phyloP scores from a whole-genome alignment of 176 grass and related monocot genomes.

The Melocanna baccifera region DNA sequence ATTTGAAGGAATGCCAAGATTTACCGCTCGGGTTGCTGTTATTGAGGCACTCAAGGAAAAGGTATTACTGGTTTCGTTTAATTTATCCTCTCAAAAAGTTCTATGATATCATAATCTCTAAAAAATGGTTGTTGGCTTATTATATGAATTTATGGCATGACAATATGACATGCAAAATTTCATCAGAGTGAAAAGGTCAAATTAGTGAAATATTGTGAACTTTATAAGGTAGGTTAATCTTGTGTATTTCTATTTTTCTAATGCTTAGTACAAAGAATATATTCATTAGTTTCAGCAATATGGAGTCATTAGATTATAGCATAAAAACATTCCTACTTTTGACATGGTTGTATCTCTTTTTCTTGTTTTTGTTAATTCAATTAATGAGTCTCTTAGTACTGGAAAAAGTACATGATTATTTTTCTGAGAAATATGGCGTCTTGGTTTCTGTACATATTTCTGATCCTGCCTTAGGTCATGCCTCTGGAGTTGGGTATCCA shows the following conservation, averaged over 20 bases:
- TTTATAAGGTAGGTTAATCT: neutral
- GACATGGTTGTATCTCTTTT: neutral
- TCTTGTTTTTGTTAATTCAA: neutral
- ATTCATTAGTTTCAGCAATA: neutral
- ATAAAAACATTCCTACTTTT: neutral
- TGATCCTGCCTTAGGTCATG: neutral
- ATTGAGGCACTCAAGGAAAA: conserved; percentile 62
- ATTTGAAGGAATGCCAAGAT: conserved; percentile 88
- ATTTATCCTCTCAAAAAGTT: neutral
- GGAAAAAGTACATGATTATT: neutral
- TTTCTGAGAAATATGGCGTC: neutral
- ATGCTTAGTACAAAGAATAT: neutral
- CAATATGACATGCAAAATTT: neutral
- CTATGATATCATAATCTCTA: neutral
- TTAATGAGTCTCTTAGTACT: neutral
- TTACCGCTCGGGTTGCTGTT: conserved; percentile 61
- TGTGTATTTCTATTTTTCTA: neutral
- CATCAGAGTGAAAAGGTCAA: neutral
- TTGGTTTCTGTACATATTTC: neutral
- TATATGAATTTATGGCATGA: neutral
- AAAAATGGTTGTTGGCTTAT: neutral
- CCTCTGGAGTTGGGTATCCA: neutral
- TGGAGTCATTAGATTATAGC: neutral
- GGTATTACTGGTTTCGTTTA: conserved; percentile 40
- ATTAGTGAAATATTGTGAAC: neutral